phyloP scores from a whole-genome alignment of 257 asterid genomes.

The Euphrasia confusa region DNA sequence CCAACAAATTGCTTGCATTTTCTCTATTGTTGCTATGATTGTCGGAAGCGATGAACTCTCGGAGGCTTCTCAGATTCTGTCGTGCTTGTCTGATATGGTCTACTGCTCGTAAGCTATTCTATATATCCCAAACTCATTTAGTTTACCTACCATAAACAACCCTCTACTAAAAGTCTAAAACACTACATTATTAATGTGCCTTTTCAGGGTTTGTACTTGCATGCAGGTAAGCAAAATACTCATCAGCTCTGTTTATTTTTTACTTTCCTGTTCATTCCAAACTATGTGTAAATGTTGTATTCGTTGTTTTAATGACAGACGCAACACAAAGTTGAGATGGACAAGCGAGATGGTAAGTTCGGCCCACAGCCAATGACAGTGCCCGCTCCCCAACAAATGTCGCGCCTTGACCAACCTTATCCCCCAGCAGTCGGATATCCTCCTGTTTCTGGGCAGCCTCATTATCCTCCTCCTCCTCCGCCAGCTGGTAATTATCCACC shows the following conservation, averaged over 20 bases:
- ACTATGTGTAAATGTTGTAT: too few species aligned
- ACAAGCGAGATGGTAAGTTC: constrained; percentile 90
- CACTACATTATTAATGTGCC: constrained; percentile 25
- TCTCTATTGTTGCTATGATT: constrained; percentile 84
- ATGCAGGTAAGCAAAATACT: constrained; percentile 70
- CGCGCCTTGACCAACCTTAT: constrained; percentile 89
- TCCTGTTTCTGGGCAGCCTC: constrained; percentile 57
- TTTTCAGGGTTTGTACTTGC: constrained; percentile 96
- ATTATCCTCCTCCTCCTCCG: constrained; percentile 52
- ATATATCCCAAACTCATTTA: constrained; percentile 13
- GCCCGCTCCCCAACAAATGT: constrained; percentile 87
- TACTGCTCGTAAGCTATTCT: constrained; percentile 77
- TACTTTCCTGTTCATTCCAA: too few species aligned
- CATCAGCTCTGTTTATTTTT: neutral
- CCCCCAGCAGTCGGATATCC: constrained; percentile 83
- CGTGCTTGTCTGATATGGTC: constrained; percentile 84
- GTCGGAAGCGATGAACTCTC: constrained; percentile 85
- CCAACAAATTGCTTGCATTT: constrained; percentile 92
- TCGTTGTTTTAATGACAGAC: constrained; percentile 44
- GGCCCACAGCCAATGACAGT: constrained; percentile 83
- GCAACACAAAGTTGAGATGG: constrained; percentile 96
- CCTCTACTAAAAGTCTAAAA: constrained; percentile 20
- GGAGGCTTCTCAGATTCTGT: constrained; percentile 85
- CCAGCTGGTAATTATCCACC: constrained; percentile 48
- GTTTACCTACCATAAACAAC: constrained; percentile 20